Evolutionary conservation across 106 monocot species (phyloP).

Genomic region (Dioscorea alata): DNA sequence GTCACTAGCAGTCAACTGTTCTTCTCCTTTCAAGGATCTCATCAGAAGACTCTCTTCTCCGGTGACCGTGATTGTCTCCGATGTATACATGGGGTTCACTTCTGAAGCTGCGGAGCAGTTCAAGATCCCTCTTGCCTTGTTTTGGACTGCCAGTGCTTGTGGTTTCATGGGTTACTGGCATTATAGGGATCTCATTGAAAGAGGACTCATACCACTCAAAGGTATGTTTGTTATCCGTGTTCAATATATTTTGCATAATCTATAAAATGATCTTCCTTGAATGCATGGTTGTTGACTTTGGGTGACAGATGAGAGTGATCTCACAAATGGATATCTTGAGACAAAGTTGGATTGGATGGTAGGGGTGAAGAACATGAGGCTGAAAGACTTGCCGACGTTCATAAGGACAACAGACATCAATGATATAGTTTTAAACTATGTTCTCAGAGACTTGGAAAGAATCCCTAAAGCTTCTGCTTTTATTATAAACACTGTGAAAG

Average conservation of each 20-base stretch:
- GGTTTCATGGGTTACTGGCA: slow-evolving; percentile 10
- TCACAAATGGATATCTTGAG: slow-evolving; percentile 12
- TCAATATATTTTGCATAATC: no score
- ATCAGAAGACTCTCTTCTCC: slow-evolving; percentile 7
- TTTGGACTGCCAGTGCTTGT: slow-evolving; percentile 15
- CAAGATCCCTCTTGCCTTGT: slow-evolving; percentile 1
- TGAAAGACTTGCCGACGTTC: slow-evolving; percentile 6
- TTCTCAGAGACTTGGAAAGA: no score
- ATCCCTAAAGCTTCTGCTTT: no score
- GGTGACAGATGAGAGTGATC: slow-evolving; percentile 6
- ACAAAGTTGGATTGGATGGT: slow-evolving; percentile 3
- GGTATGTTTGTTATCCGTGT: no score
- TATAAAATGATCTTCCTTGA: background rate
- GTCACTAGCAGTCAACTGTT: slow-evolving; percentile 1
- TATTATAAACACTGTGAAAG: no score
- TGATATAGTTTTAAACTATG: background rate
- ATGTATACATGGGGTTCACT: slow-evolving; percentile 5
- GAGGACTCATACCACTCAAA: slow-evolving; percentile 13
- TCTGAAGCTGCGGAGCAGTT: background rate
- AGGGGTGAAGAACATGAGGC: background rate
- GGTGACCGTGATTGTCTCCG: background rate
- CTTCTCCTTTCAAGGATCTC: slow-evolving; percentile 6
- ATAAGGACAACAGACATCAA: background rate
- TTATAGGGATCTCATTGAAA: slow-evolving; percentile 3
- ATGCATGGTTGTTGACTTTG: no score